These are phyloP conservation scores for Geotrichum bryndzae DNA, from an alignment of 1,139 yeast genomes.

Conservation along the genomic window DNA sequence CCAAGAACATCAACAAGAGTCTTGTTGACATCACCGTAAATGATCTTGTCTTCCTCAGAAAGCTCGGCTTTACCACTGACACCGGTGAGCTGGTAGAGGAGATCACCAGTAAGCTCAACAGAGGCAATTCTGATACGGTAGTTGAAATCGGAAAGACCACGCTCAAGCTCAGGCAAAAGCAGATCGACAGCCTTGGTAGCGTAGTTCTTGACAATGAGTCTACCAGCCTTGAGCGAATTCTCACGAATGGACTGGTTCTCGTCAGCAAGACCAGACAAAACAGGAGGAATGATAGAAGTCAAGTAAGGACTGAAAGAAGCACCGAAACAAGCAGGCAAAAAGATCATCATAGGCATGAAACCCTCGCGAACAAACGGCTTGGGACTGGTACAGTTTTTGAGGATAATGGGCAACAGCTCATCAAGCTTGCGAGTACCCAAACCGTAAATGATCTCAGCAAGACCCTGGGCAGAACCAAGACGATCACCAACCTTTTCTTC, in stretches of 20 bases:
- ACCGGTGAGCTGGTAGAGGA: conserved; percentile 91
- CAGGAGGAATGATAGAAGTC: conserved; percentile 79
- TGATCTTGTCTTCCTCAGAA: conserved; percentile 47
- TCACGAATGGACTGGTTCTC: conserved; percentile 81
- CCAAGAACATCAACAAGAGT: conserved; percentile 78
- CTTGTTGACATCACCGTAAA: conserved; percentile 56
- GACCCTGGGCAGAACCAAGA: conserved; percentile 94
- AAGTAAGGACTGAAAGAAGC: conserved; percentile 86
- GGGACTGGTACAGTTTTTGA: conserved; percentile 63
- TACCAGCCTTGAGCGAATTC: conserved; percentile 86
- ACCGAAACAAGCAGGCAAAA: conserved; percentile 93
- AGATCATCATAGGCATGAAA: conserved; percentile 81
- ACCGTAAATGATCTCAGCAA: conserved; percentile 89
- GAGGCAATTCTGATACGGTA: conserved; percentile 89
- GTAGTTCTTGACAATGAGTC: conserved; percentile 83
- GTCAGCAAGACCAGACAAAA: conserved; percentile 87
- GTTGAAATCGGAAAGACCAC: conserved; percentile 75
- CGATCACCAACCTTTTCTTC: conserved; percentile 84
- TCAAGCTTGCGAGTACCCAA: conserved; percentile 83
- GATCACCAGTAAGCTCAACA: conserved; percentile 94
- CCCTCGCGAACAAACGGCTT: conserved; percentile 81
- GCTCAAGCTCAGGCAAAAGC: conserved; percentile 86
- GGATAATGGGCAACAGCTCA: conserved; percentile 74
- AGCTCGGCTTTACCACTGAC: conserved; percentile 37
- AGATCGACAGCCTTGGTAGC: conserved; percentile 92